Base-by-base conservation (phyloP, 2,329 filamentous ascomycete species). In the Pseudovirgaria hyperparasitica region DNA sequence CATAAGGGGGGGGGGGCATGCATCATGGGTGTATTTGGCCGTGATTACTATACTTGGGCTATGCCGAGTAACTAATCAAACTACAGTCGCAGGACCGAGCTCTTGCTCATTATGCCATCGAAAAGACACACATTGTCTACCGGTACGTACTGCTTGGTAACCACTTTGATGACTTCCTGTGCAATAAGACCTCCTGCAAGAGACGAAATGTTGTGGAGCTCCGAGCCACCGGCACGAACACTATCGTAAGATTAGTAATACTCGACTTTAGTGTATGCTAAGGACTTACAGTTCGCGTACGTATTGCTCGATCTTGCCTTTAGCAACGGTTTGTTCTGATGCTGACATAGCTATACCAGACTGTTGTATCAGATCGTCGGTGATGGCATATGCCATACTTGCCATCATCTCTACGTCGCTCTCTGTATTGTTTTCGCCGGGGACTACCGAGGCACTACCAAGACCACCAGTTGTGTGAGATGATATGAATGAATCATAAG, bases 121-220 rank as follows among this genome's bases (percentile, higher is more conserved):
- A 74, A 76, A 14, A 76, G 47, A 40, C 70, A 74, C 1, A 66
- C 71, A 33, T 75, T 74, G 46, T 76, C 69, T 6, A 76, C 57
- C 2, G 72, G 72, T 8, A 74, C 59, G 43, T 76, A 77, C 51
- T 77, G 72, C 42, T 67, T 63, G n/a, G 72, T 77, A 23, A 87
- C 71, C 52, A 73, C 67, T 50, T 98, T 98, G 59, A 98, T 92
- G 36, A 87, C 72, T 58, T 98, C 90, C 55, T 98, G 92, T n/a
- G 87, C 84, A 25, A 92, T 79, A 62, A 98, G 79, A 3, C 90
- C 92, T 16, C 90, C 92, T 1, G 76, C 79, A 30, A 93, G 59
- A 15, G 86, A 77, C 17, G 86, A 80, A 30, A 92, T 81, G 49
- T 94, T 96, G 60, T 98, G 90, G 33, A 98, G 60, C 52, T 98